Conservation (phyloP, 164 flowering plant genomes). For the Vitis rupestris region DNA sequence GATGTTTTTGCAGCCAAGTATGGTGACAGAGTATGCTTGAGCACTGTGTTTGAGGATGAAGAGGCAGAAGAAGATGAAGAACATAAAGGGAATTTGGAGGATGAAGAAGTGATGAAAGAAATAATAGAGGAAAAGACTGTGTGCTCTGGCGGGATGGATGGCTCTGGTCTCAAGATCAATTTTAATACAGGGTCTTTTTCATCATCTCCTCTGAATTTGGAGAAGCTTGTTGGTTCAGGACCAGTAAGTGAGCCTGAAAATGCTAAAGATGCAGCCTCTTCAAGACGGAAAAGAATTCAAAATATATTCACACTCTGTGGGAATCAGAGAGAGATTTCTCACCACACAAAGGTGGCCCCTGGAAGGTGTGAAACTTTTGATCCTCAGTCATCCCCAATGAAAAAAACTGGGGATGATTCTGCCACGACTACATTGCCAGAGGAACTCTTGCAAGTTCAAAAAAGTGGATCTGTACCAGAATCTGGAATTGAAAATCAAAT, state of each 20-base stretch:
- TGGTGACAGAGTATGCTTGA: slow-evolving; percentile 49
- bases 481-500: background rate
- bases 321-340: slow-evolving; percentile 76
- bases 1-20: slow-evolving; percentile 24
- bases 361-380: slow-evolving; percentile 26
- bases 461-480: slow-evolving; percentile 10
- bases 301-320: slow-evolving; percentile 95
- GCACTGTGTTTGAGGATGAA: slow-evolving; percentile 91
- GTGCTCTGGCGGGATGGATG: slow-evolving; percentile 16
- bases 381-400: slow-evolving; percentile 12
- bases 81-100: slow-evolving; percentile 18
- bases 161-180: background rate
- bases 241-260: slow-evolving; percentile 13
- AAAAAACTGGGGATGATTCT: slow-evolving; percentile 17
- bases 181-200: slow-evolving; percentile 11
- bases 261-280: slow-evolving; percentile 41
- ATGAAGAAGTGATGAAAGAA: slow-evolving; percentile 81
- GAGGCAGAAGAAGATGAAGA: slow-evolving; percentile 45
- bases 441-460: slow-evolving; percentile 19
- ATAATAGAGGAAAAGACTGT: slow-evolving; percentile 67
- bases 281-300: slow-evolving; percentile 67
- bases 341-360: slow-evolving; percentile 32
- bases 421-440: slow-evolving; percentile 13
- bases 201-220: slow-evolving; percentile 16
- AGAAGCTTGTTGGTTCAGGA: slow-evolving; percentile 1